Evolutionary conservation across 2,329 filamentous ascomycete genomes (phyloP).

Genomic region (Anthostomella pinea): DNA sequence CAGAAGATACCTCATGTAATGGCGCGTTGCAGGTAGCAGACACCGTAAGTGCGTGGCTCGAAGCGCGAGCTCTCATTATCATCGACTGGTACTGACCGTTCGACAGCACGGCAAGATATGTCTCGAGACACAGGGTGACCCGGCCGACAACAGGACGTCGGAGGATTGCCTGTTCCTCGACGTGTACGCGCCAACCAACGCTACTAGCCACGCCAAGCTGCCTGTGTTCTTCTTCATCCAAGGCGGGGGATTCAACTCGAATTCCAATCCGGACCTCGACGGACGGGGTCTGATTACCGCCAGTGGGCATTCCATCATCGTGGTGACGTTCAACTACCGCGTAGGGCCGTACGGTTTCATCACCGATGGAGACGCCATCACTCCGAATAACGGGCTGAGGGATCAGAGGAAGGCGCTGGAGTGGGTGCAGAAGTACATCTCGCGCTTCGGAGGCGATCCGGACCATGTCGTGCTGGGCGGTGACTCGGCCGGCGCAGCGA

Average conservation of each 20-base stretch:
- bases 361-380: slow-evolving; percentile 53
- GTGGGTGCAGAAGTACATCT: slow-evolving; percentile 68
- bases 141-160: slow-evolving; percentile 18
- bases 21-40: slow-evolving; percentile 50
- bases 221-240: slow-evolving; percentile 62
- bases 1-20: slow-evolving; percentile 55
- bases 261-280: slow-evolving; percentile 52
- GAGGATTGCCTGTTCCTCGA: slow-evolving; percentile 72
- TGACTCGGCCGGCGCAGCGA: slow-evolving; percentile 64
- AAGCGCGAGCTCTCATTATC: neutral
- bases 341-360: slow-evolving; percentile 74
- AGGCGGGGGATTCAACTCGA: slow-evolving; percentile 58
- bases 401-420: slow-evolving; percentile 68
- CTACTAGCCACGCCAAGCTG: slow-evolving; percentile 47
- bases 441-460: slow-evolving; percentile 67
- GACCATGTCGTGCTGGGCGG: slow-evolving; percentile 66
- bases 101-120: slow-evolving; percentile 27
- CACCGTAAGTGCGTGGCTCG: slow-evolving; percentile 39
- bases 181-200: slow-evolving; percentile 57
- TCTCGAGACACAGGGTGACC: slow-evolving; percentile 18
- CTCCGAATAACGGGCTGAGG: slow-evolving; percentile 65
- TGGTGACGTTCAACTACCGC: slow-evolving; percentile 74
- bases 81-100: neutral
- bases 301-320: slow-evolving; percentile 58
- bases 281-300: slow-evolving; percentile 60